Evolutionary conservation across 2,329 filamentous ascomycete genomes (phyloP).

Genomic region (Sclerotinia sclerotiorum): DNA sequence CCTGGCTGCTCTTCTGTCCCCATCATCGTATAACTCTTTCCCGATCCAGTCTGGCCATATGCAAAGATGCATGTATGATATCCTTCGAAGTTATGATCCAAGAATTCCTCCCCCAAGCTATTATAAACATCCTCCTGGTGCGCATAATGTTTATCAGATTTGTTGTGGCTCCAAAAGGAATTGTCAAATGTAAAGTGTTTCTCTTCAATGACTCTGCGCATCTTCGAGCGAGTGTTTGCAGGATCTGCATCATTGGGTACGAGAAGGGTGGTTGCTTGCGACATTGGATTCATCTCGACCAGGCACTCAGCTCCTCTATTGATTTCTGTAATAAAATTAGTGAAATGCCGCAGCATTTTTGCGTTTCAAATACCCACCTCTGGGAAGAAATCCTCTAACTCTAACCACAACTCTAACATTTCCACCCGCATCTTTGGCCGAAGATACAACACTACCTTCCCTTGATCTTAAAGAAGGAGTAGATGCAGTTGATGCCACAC

Average conservation of each 20-base stretch:
- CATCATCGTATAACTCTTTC: constrained; percentile 99
- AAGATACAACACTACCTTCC: constrained; percentile 62
- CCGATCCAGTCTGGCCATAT: constrained; percentile 95
- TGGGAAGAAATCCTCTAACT: constrained; percentile 73
- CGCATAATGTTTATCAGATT: constrained; percentile 79
- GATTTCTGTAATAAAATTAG: constrained; percentile 59
- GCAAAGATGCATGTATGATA: constrained; percentile 99
- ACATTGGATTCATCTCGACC: constrained; percentile 85
- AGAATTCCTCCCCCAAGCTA: constrained; percentile 89
- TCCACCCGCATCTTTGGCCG: constrained; percentile 58
- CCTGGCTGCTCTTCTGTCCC: constrained; percentile 81
- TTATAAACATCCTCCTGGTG: constrained; percentile 93
- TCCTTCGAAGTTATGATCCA: constrained; percentile 98
- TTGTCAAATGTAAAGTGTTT: constrained; percentile 96
- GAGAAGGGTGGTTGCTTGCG: constrained; percentile 79
- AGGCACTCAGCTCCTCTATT: constrained; percentile 80
- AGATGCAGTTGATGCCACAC: constrained; percentile 65
- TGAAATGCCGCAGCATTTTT: background rate
- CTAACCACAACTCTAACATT: constrained; percentile 83
- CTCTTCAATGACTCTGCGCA: constrained; percentile 76
- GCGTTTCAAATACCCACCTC: constrained; percentile 55
- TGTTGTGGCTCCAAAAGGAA: constrained; percentile 94
- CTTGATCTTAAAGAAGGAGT: constrained; percentile 75
- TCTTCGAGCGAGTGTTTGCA: constrained; percentile 58
- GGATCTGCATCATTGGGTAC: constrained; percentile 61